Conservation (phyloP, 2,329 filamentous ascomycete genomes). For the Lecanicillium sp. region DNA sequence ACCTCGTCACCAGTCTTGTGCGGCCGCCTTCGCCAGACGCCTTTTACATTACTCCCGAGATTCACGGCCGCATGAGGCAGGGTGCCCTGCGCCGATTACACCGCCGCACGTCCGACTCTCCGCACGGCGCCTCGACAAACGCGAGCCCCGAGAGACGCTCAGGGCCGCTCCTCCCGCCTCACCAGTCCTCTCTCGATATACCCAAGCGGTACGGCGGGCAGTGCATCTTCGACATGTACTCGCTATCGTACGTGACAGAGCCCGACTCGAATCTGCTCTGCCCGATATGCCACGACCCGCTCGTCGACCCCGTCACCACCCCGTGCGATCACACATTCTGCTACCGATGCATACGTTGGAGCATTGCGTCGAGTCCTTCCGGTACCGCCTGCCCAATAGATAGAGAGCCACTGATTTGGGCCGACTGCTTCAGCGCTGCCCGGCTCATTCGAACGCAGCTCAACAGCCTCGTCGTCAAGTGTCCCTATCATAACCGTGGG, state of each 20-base stretch:
- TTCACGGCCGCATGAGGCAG: slow-evolving; percentile 16
- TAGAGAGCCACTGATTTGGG: slow-evolving; percentile 34
- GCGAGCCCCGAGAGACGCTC: slow-evolving; percentile 21
- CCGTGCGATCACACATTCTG: slow-evolving; percentile 61
- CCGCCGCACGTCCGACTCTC: slow-evolving; percentile 9
- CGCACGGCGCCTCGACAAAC: slow-evolving; percentile 14
- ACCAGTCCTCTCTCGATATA: slow-evolving; percentile 30
- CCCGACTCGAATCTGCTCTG: slow-evolving; percentile 41
- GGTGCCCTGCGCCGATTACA: slow-evolving; percentile 11
- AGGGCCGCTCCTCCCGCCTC: slow-evolving; percentile 26
- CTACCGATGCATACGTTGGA: slow-evolving; percentile 43
- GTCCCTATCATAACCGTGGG: slow-evolving; percentile 43
- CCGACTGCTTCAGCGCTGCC: slow-evolving; percentile 32
- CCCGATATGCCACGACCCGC: slow-evolving; percentile 52
- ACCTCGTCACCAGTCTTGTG: slow-evolving; percentile 31
- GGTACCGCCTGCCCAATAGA: slow-evolving; percentile 49
- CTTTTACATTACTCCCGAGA: slow-evolving; percentile 21
- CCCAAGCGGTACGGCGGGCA: slow-evolving; percentile 28
- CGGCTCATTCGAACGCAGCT: slow-evolving; percentile 52
- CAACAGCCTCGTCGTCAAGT: slow-evolving; percentile 50
- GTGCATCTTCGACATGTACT: slow-evolving; percentile 36
- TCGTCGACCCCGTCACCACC: slow-evolving; percentile 54
- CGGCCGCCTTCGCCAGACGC: slow-evolving; percentile 29
- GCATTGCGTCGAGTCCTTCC: slow-evolving; percentile 31
- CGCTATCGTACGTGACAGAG: slow-evolving; percentile 34